A percentile compares a stretch with the other conserved stretches of the same genome.
Conservation (phyloP, 2,329 filamentous ascomycete species). For the Xylaria hypoxylon region DNA sequence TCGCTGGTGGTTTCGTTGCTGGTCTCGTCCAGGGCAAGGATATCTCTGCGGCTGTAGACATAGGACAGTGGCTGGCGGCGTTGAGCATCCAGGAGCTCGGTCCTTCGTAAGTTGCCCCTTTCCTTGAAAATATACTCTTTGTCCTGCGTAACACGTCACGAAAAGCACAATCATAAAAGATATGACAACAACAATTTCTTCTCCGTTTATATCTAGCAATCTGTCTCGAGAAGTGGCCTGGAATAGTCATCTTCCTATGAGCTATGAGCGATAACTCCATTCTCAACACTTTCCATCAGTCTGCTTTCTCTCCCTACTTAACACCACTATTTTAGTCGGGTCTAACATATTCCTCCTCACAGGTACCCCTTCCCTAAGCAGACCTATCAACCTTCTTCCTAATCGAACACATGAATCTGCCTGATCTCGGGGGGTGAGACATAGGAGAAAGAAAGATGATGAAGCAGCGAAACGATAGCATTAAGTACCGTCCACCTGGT, state of each 20-base stretch:
- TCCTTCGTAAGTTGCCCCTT: slow-evolving; percentile 79
- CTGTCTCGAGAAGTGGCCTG: slow-evolving; percentile 16
- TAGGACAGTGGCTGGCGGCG: slow-evolving; percentile 96
- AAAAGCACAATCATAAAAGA: background rate
- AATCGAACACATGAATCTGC: slow-evolving; percentile 38
- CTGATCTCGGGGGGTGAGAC: slow-evolving; percentile 33
- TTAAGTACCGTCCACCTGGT: slow-evolving; percentile 43
- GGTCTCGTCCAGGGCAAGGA: slow-evolving; percentile 87
- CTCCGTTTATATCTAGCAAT: slow-evolving; percentile 23
- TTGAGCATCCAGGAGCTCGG: slow-evolving; percentile 95
- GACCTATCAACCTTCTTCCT: slow-evolving; percentile 68
- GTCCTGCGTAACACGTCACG: background rate
- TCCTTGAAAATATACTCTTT: slow-evolving; percentile 24
- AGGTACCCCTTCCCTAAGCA: slow-evolving; percentile 88
- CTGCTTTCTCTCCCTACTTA: slow-evolving; percentile 19
- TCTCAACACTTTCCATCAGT: slow-evolving; percentile 20
- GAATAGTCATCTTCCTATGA: slow-evolving; percentile 10
- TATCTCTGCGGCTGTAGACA: slow-evolving; percentile 82
- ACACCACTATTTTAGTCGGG: slow-evolving; percentile 16
- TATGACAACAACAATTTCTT: slow-evolving; percentile 18
- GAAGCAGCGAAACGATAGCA: slow-evolving; percentile 39
- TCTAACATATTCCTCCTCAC: slow-evolving; percentile 42
- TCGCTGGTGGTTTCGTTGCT: slow-evolving; percentile 92
- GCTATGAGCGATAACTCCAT: slow-evolving; percentile 18
- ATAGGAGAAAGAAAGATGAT: slow-evolving; percentile 28